Base-by-base conservation (phyloP, 2,329 filamentous ascomycete species). In the Sporothrix mexicana region DNA sequence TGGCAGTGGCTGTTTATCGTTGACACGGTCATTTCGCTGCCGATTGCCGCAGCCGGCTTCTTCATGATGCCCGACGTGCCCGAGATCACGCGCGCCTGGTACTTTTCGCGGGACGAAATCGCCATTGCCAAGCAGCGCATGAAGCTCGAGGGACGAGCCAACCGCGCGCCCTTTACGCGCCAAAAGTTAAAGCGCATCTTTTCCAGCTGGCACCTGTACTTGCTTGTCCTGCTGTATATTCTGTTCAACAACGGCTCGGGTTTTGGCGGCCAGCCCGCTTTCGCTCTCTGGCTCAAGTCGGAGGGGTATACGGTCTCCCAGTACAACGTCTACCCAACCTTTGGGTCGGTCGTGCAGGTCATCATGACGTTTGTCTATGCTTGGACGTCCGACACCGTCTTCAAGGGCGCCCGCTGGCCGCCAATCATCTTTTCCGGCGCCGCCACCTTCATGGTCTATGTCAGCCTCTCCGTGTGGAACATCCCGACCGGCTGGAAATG, bases 201-300 rank as follows among this genome's bases (percentile, higher is more conserved):
- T 72, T 83, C 84, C 0, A 87, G 86, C 6, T 92, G 90, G 90
- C 90, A 90, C 74, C 87, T 92, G 1, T 92, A 90, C 72, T 75
- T 86, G 0, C 80, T 92, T 2, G 85, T 84, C 0, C 71, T 87
- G 0, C 79, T 91, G 0, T 92, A 92, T 77, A 84, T 91, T 77
- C 85, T 87, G 57, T 92, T 91, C 82, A 91, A 90, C 79, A 92
- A 92, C 76, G 88, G 85, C 1, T 43, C 20, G 59, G 75, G 72
- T 43, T 75, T 74, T 30, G 82, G 80, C 20, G 77, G 81, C 13
- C 86, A 88, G 77, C 89, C 90, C 0, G 84, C 87, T 0, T 91
- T 91, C 75, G 76, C 82, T 25, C 77, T 86, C 0, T 86, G 84
- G 84, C 79, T 86, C 23, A 85, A 86, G 77, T 76, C 77, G 0